Conservation (phyloP, 306 rosid genomes). For the Cicer judaicum region DNA sequence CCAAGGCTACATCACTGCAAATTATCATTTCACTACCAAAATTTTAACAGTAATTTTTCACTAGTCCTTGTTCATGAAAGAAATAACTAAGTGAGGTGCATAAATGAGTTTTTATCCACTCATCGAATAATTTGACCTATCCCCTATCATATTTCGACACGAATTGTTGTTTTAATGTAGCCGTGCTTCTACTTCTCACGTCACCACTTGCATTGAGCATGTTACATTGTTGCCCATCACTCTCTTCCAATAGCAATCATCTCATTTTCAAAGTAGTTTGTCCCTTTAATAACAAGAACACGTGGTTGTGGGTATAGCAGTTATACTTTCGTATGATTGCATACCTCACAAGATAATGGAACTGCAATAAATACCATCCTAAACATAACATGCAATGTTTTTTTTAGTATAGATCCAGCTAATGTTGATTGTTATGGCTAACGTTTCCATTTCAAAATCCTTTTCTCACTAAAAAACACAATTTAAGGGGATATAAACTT, state of each 20-base stretch:
- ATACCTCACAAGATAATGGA: background rate
- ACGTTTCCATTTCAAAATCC: background rate
- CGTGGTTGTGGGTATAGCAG: background rate
- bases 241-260: slow-evolving; percentile 63
- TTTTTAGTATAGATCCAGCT: background rate
- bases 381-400: slow-evolving; percentile 3
- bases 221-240: slow-evolving; percentile 53
- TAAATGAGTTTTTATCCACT: background rate
- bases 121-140: background rate
- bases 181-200: slow-evolving; percentile 36
- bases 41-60: background rate
- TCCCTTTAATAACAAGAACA: background rate
- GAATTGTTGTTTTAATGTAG: background rate
- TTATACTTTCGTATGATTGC: background rate
- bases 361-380: slow-evolving; percentile 25
- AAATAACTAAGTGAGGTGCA: background rate
- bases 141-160: background rate
- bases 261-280: slow-evolving; percentile 62
- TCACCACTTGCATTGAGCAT: slow-evolving; percentile 62
- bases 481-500: too few relatives aligned
- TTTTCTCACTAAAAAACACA: background rate
- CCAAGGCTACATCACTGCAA: background rate
- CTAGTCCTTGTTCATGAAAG: background rate
- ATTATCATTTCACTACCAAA: background rate
- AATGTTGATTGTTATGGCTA: background rate